Evolutionary conservation across 2,329 filamentous ascomycete genomes (phyloP).

Genomic region (Penicillium vulpinum): DNA sequence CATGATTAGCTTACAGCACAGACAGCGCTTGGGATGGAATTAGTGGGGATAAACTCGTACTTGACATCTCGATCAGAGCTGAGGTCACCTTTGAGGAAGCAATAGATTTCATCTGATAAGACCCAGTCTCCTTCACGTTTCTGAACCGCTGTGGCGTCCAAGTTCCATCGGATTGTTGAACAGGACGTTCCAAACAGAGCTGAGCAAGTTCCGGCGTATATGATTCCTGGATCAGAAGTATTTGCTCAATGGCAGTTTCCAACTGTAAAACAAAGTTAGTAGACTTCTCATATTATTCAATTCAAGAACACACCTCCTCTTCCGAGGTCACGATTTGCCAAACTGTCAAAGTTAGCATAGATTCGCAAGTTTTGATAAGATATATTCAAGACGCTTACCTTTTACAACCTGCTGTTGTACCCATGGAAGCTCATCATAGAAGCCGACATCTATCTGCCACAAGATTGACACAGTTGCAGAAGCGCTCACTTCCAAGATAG

Average conservation of each 20-base stretch:
- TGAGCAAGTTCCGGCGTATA: neutral
- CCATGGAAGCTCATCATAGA: constrained; percentile 13
- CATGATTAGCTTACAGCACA: neutral
- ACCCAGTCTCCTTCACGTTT: neutral
- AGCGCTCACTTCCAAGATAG: constrained; percentile 11
- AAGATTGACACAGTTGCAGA: constrained; percentile 16
- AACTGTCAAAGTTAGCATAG: constrained; percentile 1
- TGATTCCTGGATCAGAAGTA: constrained; percentile 10
- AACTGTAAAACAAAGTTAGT: constrained; percentile 5
- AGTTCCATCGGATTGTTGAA: constrained; percentile 13
- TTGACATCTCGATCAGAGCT: constrained; percentile 17
- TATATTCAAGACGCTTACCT: constrained; percentile 7
- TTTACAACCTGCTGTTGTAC: constrained; percentile 22
- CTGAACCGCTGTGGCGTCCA: constrained; percentile 13
- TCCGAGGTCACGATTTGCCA: constrained; percentile 10
- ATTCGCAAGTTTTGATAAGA: no score
- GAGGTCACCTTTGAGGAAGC: neutral
- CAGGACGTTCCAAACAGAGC: constrained; percentile 7
- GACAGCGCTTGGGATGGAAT: no score
- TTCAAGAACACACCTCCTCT: constrained; percentile 1
- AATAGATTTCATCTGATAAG: neutral
- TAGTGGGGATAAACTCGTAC: neutral
- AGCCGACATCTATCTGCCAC: constrained; percentile 27
- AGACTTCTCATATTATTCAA: neutral
- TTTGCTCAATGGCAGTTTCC: constrained; percentile 8